Conservation (phyloP, 306 rosid genomes). For the Vigna unguiculata region DNA sequence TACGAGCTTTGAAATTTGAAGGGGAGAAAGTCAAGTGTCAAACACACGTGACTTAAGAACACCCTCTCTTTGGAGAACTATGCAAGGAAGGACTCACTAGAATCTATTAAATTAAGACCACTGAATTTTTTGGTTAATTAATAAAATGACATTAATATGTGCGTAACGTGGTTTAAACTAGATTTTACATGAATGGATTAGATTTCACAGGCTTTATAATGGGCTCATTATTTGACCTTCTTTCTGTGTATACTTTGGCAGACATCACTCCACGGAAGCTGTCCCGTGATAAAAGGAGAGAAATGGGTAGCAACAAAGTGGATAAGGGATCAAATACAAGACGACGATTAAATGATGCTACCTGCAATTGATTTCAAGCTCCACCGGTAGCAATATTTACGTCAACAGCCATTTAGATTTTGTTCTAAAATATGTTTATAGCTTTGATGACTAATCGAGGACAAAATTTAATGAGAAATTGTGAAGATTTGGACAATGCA, state of each 20-base stretch:
- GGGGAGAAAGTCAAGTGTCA: too few relatives aligned
- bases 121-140: too few relatives aligned
- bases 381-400: constrained; percentile 10
- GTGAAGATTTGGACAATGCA: neutral
- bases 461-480: neutral
- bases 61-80: too few relatives aligned
- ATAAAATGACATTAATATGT: too few relatives aligned
- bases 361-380: constrained; percentile 9
- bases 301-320: constrained; percentile 98
- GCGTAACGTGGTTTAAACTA: too few relatives aligned
- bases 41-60: too few relatives aligned
- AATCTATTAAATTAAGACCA: too few relatives aligned
- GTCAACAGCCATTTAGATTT: constrained; percentile 7
- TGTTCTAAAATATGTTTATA: neutral
- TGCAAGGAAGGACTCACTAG: too few relatives aligned
- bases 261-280: constrained; percentile 92
- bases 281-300: constrained; percentile 82
- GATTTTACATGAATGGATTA: too few relatives aligned
- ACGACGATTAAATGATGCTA: constrained; percentile 49
- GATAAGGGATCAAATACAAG: constrained; percentile 70
- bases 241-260: constrained; percentile 54
- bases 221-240: neutral
- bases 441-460: constrained; percentile 24
- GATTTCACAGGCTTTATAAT: too few relatives aligned
- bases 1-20: too few relatives aligned